Conservation (phyloP, 208 protist genomes). For the Acanthamoeba healyi region DNA sequence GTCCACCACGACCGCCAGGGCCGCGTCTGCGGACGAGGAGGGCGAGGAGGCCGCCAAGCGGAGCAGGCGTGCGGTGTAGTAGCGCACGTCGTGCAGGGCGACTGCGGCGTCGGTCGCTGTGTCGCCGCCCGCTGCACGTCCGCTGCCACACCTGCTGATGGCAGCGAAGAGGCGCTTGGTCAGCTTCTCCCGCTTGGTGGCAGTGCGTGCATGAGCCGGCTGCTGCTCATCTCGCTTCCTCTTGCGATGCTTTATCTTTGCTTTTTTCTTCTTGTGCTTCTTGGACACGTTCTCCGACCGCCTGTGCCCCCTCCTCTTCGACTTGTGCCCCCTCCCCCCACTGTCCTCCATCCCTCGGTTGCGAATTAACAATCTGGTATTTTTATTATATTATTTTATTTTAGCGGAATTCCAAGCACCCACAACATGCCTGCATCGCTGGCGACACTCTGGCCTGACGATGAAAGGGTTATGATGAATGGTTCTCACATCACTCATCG, state of each 20-base stretch:
- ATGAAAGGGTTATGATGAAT: no score
- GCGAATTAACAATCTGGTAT: no score
- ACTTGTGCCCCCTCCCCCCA: no score
- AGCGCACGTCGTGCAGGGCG: background rate
- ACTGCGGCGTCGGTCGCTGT: background rate
- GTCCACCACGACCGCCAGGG: background rate
- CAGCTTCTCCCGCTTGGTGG: background rate
- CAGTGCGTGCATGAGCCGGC: no score
- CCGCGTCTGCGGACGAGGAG: background rate
- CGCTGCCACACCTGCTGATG: background rate
- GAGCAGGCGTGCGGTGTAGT: slow-evolving; percentile 1
- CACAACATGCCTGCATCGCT: no score
- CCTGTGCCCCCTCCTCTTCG: no score
- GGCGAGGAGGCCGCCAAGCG: background rate
- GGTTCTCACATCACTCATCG: no score
- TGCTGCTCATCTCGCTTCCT: background rate
- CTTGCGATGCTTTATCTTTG: background rate
- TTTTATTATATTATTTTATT: no score
- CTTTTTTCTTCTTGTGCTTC: background rate
- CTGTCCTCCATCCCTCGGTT: no score
- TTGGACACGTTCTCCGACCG: no score
- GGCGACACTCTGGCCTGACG: no score
- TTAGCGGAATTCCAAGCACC: no score
- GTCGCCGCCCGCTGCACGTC: background rate
- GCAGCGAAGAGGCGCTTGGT: background rate